Percentiles rank a stretch among this genome's conserved stretches.
Evolutionary conservation across 1,139 yeast species (phyloP).

Genomic region (Saccharomyces hybrid): DNA sequence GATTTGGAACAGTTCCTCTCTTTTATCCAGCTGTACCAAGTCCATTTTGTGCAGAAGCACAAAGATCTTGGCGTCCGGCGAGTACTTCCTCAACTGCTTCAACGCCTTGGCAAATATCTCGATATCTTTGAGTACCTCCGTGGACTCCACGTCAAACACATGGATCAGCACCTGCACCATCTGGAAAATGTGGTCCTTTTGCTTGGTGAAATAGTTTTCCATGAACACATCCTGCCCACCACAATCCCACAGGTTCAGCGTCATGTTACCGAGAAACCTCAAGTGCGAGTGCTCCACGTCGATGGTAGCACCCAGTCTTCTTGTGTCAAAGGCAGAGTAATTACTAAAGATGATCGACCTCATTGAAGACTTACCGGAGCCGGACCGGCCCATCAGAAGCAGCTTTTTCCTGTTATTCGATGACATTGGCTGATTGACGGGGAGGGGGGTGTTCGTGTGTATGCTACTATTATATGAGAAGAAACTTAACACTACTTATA

Average conservation of each 20-base stretch:
- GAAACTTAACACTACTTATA: not conserved
- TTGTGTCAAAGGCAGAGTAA: slow-evolving; percentile 92
- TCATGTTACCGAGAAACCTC: slow-evolving; percentile 88
- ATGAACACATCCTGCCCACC: slow-evolving; percentile 97
- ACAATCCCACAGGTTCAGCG: slow-evolving; percentile 94
- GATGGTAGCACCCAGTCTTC: slow-evolving; percentile 92
- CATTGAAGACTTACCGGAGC: slow-evolving; percentile 97
- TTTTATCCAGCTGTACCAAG: slow-evolving; percentile 76
- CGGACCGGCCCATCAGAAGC: slow-evolving; percentile 71
- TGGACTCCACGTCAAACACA: slow-evolving; percentile 92
- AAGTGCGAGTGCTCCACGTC: slow-evolving; percentile 96
- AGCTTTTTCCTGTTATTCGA: slow-evolving; percentile 28
- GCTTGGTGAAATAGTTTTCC: slow-evolving; percentile 85
- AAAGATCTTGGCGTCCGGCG: slow-evolving; percentile 88
- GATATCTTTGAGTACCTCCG: slow-evolving; percentile 85
- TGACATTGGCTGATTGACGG: not conserved
- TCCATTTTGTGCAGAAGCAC: slow-evolving; percentile 95
- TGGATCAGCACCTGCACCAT: slow-evolving; percentile 96
- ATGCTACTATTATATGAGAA: not conserved
- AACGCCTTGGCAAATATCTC: slow-evolving; percentile 83
- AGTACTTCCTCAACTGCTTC: slow-evolving; percentile 71
- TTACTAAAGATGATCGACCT: slow-evolving; percentile 90
- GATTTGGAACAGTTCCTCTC: slow-evolving; percentile 72
- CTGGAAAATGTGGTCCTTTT: slow-evolving; percentile 84
- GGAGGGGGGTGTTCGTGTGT: not conserved